Evolutionary conservation across 352 stramenopile species (phyloP).

Genomic region (Phytophthora syringae): DNA sequence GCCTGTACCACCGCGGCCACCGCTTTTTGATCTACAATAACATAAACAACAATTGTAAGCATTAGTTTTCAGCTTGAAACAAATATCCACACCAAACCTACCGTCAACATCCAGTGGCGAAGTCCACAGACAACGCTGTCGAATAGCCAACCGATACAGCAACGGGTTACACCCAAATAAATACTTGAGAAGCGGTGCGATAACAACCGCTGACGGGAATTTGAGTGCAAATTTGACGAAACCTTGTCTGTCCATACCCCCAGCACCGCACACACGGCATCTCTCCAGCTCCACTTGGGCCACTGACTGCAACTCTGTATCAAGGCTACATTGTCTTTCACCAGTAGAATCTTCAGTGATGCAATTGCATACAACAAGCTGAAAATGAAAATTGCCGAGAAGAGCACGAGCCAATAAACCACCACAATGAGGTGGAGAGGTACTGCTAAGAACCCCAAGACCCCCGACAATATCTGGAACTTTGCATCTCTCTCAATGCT

Average conservation of each 20-base stretch:
- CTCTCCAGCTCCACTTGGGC: conserved; percentile 45
- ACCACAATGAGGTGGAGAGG: conserved; percentile 30
- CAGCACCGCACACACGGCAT: conserved; percentile 34
- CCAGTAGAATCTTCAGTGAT: conserved; percentile 39
- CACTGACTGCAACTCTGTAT: conserved; percentile 40
- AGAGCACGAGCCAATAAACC: conserved; percentile 34
- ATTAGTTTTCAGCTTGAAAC: too few relatives aligned
- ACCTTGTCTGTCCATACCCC: conserved; percentile 48
- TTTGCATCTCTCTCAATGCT: conserved; percentile 11
- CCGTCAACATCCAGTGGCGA: conserved; percentile 40
- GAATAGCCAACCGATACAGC: conserved; percentile 43
- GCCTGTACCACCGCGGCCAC: conserved; percentile 38
- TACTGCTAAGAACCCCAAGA: conserved; percentile 25
- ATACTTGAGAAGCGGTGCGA: conserved; percentile 51
- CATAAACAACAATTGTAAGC: too few relatives aligned
- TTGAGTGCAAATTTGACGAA: conserved; percentile 43
- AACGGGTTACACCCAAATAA: conserved; percentile 50
- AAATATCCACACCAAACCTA: conserved; percentile 4
- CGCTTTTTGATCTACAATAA: conserved; percentile 48
- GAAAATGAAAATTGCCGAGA: conserved; percentile 27
- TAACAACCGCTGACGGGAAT: conserved; percentile 40
- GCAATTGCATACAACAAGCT: conserved; percentile 35
- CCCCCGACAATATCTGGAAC: conserved; percentile 23
- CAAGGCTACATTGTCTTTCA: conserved; percentile 34
- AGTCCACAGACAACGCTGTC: conserved; percentile 48